Conservation (phyloP, 2,329 filamentous ascomycete species). For the Penicillium decumbens region DNA sequence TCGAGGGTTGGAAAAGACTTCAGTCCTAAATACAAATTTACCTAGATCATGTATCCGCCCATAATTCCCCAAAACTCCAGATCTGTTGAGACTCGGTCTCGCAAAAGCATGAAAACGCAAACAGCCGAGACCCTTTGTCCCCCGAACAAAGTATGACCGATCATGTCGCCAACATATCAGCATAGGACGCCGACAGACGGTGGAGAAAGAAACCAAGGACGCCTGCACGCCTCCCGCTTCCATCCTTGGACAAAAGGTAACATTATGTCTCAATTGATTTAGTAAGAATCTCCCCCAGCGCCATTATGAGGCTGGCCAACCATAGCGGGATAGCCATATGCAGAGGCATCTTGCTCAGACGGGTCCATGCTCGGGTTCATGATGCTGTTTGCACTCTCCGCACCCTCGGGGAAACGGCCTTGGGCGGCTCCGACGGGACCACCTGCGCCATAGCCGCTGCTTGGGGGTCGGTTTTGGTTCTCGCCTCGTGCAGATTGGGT, state of each 20-base stretch:
- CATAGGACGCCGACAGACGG: background rate
- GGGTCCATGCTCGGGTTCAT: slow-evolving; percentile 43
- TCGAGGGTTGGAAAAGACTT: background rate
- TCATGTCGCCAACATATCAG: background rate
- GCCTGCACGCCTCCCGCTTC: slow-evolving; percentile 8
- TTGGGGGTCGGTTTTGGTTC: slow-evolving; percentile 56
- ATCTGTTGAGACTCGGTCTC: background rate
- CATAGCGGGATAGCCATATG: slow-evolving; percentile 46
- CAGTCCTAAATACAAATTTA: slow-evolving; percentile 12
- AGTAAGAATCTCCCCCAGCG: slow-evolving; percentile 45
- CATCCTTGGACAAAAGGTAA: slow-evolving; percentile 1
- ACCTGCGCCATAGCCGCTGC: slow-evolving; percentile 44
- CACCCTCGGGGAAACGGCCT: slow-evolving; percentile 36
- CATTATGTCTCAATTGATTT: slow-evolving; percentile 5
- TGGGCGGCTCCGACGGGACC: slow-evolving; percentile 36
- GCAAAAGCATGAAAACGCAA: background rate
- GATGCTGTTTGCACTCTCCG: slow-evolving; percentile 44
- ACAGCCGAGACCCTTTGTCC: background rate
- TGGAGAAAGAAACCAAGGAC: slow-evolving; percentile 7
- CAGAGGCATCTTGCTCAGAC: slow-evolving; percentile 42
- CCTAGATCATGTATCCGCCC: slow-evolving; percentile 9
- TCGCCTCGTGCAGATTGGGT: slow-evolving; percentile 72
- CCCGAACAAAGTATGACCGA: background rate
- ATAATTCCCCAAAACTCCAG: slow-evolving; percentile 12
- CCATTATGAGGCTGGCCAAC: slow-evolving; percentile 47